Base-by-base conservation (phyloP, 768 basidiomycete genomes). In the Leccinum boreale region DNA sequence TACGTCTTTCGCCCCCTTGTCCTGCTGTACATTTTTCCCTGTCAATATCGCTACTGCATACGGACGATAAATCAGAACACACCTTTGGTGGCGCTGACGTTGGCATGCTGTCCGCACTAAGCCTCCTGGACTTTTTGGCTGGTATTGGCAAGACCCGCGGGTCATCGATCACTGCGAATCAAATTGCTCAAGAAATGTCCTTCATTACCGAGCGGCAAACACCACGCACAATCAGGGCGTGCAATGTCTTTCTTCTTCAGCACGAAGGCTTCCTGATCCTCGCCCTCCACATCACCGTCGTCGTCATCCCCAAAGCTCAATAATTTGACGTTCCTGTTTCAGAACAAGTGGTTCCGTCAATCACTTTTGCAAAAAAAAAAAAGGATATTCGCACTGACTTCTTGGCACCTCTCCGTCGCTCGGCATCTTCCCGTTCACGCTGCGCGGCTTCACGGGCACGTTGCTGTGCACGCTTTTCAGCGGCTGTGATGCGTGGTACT, bases 401-500 rank as follows among this genome's bases (percentile, higher is more conserved):
- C 66, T 94, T 98, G 0, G 90, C 92, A 24, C 89, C 86, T 63
- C 85, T 86, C 57, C 85, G 79, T 36, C 85, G 80, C 59, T 82
- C 79, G 35, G 79, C 82, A 62, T 92, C 89, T 65, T 92, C 92
- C n/a, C 89, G 77, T 69, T 93, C 90, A 52, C 81, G 79, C 64
- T 87, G 87, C 1, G 83, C 86, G 59, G 85, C 80, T 67, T 92
- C 86, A 42, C 85, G 82, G 2, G 95, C 96, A 54, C 81, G 81
- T 60, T 87, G 87, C 69, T 99, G 97, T 0, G 79, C 87, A 42
- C 87, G 82, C 60, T 89, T 88, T 75, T 98, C 97, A 2, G 86
- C 92, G 1, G 94, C 94, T 1, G 97, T 99, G 59, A 98, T 99
- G 24, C 97, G 87, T 5, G 96, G 96, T 36, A 94, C 82, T 62